Percentiles rank a stretch among this genome's conserved stretches.
Evolutionary conservation across 441 rosid genomes (phyloP).

Genomic region (Croton laevigatus): DNA sequence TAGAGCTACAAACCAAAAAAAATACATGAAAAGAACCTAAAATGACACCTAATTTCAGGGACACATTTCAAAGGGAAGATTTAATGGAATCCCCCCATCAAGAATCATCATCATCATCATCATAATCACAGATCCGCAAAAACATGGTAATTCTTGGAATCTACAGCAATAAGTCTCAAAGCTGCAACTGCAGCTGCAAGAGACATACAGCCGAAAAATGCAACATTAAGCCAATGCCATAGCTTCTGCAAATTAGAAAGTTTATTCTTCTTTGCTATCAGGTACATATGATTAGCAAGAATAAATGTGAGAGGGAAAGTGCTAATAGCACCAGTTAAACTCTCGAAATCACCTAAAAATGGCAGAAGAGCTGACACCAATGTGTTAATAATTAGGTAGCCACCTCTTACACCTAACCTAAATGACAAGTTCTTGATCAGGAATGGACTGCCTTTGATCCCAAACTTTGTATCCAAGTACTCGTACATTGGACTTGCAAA

Average conservation of each 20-base stretch:
- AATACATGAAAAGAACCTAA: not conserved
- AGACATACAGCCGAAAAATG: conserved; percentile 59
- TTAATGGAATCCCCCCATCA: not conserved
- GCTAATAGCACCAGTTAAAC: conserved; percentile 86
- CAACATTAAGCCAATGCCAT: conserved; percentile 89
- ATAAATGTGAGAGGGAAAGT: conserved; percentile 90
- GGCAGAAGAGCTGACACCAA: conserved; percentile 81
- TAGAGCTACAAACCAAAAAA: not conserved
- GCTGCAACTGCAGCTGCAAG: conserved; percentile 67
- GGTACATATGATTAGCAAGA: conserved; percentile 84
- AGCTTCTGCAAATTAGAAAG: conserved; percentile 41
- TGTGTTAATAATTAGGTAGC: conserved; percentile 68
- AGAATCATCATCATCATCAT: conserved; percentile 30
- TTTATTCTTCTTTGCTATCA: conserved; percentile 52
- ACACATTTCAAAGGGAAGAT: not conserved
- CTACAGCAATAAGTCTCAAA: conserved; percentile 62
- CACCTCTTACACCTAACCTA: conserved; percentile 65
- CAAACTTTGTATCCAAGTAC: conserved; percentile 75
- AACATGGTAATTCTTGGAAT: conserved; percentile 70
- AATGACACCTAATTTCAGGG: not conserved
- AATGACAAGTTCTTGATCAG: conserved; percentile 47
- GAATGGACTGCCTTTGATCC: conserved; percentile 64
- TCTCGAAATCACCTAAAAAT: conserved; percentile 85
- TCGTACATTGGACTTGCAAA: conserved; percentile 92
- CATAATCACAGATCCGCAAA: conserved; percentile 60